A percentile compares a stretch with the other conserved stretches of the same genome.
phyloP scores from a whole-genome alignment of 2,329 filamentous ascomycete genomes.

The Ophiostoma fasciatum region DNA sequence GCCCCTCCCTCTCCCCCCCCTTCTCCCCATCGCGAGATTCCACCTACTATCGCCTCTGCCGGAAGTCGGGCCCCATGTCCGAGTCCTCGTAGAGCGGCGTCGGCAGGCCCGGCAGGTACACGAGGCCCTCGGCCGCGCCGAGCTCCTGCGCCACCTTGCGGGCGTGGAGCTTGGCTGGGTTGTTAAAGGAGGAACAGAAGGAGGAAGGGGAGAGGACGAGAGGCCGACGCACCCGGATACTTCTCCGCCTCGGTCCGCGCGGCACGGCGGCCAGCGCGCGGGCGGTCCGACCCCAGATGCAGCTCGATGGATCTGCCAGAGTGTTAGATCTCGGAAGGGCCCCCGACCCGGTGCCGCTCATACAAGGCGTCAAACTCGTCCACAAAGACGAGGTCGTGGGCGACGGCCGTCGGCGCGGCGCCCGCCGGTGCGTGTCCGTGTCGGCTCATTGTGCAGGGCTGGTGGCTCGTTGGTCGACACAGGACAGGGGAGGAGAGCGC shows the following conservation, averaged over 20 bases:
- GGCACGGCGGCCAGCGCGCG: too few relatives aligned
- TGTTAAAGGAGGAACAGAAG: too few relatives aligned
- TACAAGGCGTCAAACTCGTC: conserved; percentile 43
- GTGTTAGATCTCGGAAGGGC: not conserved
- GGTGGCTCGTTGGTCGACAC: too few relatives aligned
- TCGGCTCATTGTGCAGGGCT: not conserved
- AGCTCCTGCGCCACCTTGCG: conserved; percentile 39
- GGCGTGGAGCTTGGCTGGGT: conserved; percentile 39
- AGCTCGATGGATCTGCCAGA: conserved; percentile 24
- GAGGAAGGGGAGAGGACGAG: not conserved
- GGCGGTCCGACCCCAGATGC: too few relatives aligned
- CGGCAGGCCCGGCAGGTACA: conserved; percentile 40
- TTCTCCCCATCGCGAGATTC: not conserved
- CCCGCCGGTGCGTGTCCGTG: not conserved
- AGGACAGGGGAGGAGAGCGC: not conserved
- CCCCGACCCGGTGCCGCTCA: too few relatives aligned
- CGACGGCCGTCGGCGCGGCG: conserved; percentile 10
- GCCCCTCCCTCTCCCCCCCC: not conserved
- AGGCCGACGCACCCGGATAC: conserved; percentile 20
- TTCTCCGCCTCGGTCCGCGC: too few relatives aligned
- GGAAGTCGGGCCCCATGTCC: conserved; percentile 39
- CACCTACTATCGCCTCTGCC: conserved; percentile 43
- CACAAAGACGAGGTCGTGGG: conserved; percentile 29
- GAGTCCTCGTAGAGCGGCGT: conserved; percentile 41
- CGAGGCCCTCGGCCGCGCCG: conserved; percentile 32